A percentile compares a stretch with the other conserved stretches of the same genome.
phyloP scores from a whole-genome alignment of 192 early-diverging fungal species.

The Geranomyces variabilis region DNA sequence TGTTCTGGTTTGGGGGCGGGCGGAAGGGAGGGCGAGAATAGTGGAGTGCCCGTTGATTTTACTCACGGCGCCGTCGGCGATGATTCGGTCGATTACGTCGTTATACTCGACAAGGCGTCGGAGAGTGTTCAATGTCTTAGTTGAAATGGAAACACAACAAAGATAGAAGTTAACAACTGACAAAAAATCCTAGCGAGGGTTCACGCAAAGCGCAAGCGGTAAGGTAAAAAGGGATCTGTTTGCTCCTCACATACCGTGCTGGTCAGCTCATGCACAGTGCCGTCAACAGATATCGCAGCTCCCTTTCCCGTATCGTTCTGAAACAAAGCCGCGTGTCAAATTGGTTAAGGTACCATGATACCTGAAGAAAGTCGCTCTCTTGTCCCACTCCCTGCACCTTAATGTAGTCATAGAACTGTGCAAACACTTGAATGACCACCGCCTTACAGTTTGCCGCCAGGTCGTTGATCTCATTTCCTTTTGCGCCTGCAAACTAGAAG shows the following conservation, averaged over 20 bases:
- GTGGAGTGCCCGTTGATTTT: too few species aligned
- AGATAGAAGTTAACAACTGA: too few species aligned
- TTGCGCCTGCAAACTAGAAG: conserved; percentile 44
- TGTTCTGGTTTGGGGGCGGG: background rate
- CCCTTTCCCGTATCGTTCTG: conserved; percentile 37
- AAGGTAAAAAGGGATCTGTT: background rate
- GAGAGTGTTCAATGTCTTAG: conserved; percentile 51
- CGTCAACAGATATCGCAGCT: conserved; percentile 67
- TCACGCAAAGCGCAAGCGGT: background rate
- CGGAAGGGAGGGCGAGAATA: background rate
- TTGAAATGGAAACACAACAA: too few species aligned
- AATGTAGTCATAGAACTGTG: conserved; percentile 72
- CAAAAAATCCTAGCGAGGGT: too few species aligned
- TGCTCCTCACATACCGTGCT: conserved; percentile 63
- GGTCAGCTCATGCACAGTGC: conserved; percentile 82
- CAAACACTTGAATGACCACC: conserved; percentile 60
- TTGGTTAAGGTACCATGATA: background rate
- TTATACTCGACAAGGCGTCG: conserved; percentile 50
- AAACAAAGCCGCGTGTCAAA: background rate
- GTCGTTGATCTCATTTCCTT: conserved; percentile 53
- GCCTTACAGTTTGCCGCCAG: conserved; percentile 52
- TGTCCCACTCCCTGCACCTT: conserved; percentile 46
- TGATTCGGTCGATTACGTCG: conserved; percentile 40
- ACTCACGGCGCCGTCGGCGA: conserved; percentile 35
- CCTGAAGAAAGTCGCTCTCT: background rate